Percentiles rank a stretch among this genome's conserved stretches.
phyloP scores from a whole-genome alignment of 2,329 filamentous ascomycete species.

The Hyphodiscus sp. region DNA sequence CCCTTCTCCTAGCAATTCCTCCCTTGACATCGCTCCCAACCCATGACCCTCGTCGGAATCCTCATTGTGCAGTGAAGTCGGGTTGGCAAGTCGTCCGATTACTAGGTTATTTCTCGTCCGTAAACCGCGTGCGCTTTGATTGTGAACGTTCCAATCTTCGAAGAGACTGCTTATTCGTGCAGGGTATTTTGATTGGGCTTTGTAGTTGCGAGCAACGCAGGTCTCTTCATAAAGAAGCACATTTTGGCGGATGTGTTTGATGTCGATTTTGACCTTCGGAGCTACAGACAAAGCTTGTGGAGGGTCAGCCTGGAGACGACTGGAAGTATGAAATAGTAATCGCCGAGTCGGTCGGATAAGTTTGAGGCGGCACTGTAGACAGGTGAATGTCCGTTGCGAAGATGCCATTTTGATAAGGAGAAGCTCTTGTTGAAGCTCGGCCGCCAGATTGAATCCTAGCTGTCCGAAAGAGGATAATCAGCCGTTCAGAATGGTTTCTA shows the following conservation, averaged over 20 bases:
- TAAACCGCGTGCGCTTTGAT: conserved; percentile 52
- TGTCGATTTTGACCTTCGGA: conserved; percentile 72
- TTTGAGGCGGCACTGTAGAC: conserved; percentile 21
- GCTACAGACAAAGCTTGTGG: conserved; percentile 54
- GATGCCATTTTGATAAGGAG: conserved; percentile 13
- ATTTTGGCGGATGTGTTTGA: conserved; percentile 86
- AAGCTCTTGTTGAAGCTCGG: neutral
- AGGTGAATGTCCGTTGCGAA: conserved; percentile 19
- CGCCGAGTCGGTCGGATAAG: conserved; percentile 3
- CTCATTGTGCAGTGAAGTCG: conserved; percentile 38
- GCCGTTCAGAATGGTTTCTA: too few species aligned
- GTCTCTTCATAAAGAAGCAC: conserved; percentile 75
- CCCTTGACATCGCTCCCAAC: conserved; percentile 34
- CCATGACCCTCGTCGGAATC: conserved; percentile 22
- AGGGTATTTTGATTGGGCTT: conserved; percentile 46
- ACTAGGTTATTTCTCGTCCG: conserved; percentile 62
- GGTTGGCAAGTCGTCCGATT: conserved; percentile 50
- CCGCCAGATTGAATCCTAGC: conserved; percentile 6
- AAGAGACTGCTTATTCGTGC: conserved; percentile 49
- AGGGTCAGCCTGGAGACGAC: conserved; percentile 12
- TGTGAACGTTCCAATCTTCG: conserved; percentile 52
- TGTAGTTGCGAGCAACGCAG: conserved; percentile 81
- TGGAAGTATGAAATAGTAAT: conserved; percentile 18
- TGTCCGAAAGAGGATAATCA: neutral
- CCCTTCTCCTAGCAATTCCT: conserved; percentile 56